Percentiles rank a stretch among this genome's conserved stretches.
These are phyloP conservation scores for Suillus discolor DNA, from an alignment of 768 basidiomycete genomes.

Conservation along the genomic window DNA sequence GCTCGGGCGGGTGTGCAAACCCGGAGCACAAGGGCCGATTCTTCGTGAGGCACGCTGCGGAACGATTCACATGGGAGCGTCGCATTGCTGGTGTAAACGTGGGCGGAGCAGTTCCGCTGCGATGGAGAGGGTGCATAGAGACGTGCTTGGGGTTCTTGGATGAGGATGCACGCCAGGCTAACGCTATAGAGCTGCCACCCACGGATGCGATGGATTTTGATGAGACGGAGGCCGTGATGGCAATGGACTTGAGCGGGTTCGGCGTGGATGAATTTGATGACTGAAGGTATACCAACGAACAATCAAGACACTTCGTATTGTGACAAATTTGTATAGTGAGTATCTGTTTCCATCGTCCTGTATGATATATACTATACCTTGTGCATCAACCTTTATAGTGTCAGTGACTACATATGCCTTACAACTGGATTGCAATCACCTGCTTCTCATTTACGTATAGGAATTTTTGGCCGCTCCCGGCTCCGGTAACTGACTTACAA, in stretches of 20 bases:
- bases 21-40: slow-evolving; percentile 36
- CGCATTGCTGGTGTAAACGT: slow-evolving; percentile 53
- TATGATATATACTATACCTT: neutral
- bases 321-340: slow-evolving; percentile 3
- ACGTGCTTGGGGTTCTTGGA: slow-evolving; percentile 68
- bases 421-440: neutral
- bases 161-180: neutral
- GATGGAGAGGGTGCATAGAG: slow-evolving; percentile 68
- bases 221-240: slow-evolving; percentile 19
- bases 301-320: neutral
- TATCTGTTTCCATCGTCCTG: neutral
- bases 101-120: slow-evolving; percentile 56
- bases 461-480: neutral
- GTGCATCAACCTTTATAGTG: neutral
- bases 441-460: neutral
- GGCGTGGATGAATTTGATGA: slow-evolving; percentile 32
- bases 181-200: neutral
- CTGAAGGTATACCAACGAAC: slow-evolving; percentile 10
- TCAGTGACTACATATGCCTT: neutral
- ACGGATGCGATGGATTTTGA: slow-evolving; percentile 17
- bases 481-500: neutral
- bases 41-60: slow-evolving; percentile 61
- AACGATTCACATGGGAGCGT: slow-evolving; percentile 67
- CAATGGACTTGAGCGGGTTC: slow-evolving; percentile 24
- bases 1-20: slow-evolving; percentile 51